Evolutionary conservation across 176 grass and related monocot species (phyloP), one percentile per base, ranked within the genome.

Genomic region (Neostapfia colusana): DNA sequence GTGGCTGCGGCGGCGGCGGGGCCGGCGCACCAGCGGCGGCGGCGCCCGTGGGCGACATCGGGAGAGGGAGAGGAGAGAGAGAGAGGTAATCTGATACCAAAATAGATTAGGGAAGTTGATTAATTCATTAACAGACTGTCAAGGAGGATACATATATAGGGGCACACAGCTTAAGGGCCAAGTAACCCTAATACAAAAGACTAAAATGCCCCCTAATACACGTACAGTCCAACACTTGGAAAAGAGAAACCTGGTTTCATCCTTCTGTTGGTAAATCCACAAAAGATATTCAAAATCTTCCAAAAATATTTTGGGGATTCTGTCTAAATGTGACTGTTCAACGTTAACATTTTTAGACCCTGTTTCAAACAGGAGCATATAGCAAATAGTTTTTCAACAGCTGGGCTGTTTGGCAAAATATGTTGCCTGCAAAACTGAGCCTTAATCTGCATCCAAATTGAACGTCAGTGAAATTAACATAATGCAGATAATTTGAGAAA

Each of bases 391-490:
- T 61, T 61, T 61, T 34, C 28, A 17, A 63, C 2, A 63, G 28
- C 35, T 7, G 4, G 12, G 6, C 26, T 34, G 27, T 62, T 62
- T 62, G 26, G 13, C 27, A 62, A 63, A 17, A 5, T 18, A 34
- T 63, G 58, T 18, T 34, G 60, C 12, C 26, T 34, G 27, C 26
- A 62, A 61, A 62, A 15, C 25, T 62, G 27, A 62, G 13, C 15
- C 60, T 63, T 63, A 35, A 63, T 63, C 31, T 37, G 15, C 4
- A 1, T 37, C 9, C 16, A 26, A 69, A 43, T 14, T 48, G 49
- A 14, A 38, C 4, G 4, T 60, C 62, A 38, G 46, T 68, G 59
- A 62, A 76, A 68, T 77, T 7, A 72, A 72, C 14, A 58, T 58
- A 58, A 58, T 26, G 36, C 7, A 3, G 6, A 4, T 18, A 46